Evolutionary conservation across 352 stramenopile genomes (phyloP).

Genomic region (Plasmopara viticola): DNA sequence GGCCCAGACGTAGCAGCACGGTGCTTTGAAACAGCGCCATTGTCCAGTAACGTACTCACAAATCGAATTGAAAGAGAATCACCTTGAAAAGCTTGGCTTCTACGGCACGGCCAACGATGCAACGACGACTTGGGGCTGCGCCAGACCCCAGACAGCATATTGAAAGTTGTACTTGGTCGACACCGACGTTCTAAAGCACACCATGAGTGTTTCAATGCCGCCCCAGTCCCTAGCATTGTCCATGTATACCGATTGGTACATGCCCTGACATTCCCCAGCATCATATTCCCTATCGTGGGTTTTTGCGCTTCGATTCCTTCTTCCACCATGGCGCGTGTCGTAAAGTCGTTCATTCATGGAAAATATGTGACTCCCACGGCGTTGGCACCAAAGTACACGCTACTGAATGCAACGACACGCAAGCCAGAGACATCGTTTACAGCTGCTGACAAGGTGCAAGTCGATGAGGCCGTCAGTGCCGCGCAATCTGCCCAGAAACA

Average conservation of each 20-base stretch:
- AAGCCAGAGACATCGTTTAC: constrained; percentile 49
- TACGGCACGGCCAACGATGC: neutral
- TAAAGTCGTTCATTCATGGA: constrained; percentile 75
- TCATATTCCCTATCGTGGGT: constrained; percentile 4
- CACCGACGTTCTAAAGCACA: neutral
- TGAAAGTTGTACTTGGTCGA: neutral
- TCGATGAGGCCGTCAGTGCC: constrained; percentile 42
- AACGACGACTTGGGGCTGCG: constrained; percentile 5
- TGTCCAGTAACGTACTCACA: constrained; percentile 17
- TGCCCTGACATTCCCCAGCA: neutral
- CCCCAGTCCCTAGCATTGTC: constrained; percentile 1
- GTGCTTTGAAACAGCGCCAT: constrained; percentile 4
- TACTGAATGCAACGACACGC: constrained; percentile 53
- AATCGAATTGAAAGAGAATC: neutral
- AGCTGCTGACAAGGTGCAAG: constrained; percentile 35
- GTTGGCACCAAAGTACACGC: constrained; percentile 28
- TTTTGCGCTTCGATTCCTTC: constrained; percentile 14
- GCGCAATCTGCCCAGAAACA: constrained; percentile 43
- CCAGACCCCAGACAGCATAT: neutral
- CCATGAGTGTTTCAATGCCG: constrained; percentile 4
- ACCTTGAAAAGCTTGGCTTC: constrained; percentile 6
- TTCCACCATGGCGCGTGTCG: constrained; percentile 20
- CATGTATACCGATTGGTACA: neutral
- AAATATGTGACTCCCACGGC: constrained; percentile 33
- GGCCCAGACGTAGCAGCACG: constrained; percentile 12